Evolutionary conservation across 78 protist species (phyloP).

Genomic region (Speleostelium caveatum): DNA sequence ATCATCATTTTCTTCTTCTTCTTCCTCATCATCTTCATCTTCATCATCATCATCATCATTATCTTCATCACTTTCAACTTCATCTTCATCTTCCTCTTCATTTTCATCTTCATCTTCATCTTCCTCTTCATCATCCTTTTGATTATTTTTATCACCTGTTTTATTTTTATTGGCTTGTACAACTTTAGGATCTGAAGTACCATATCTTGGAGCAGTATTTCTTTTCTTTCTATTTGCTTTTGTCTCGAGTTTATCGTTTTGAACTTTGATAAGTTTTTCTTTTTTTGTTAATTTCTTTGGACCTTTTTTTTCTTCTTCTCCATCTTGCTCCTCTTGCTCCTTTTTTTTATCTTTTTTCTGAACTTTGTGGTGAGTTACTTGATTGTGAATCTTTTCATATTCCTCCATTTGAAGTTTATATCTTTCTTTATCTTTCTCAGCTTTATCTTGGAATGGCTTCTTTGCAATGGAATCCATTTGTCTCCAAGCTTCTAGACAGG

Average conservation of each 20-base stretch:
- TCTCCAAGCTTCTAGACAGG: conserved; percentile 50
- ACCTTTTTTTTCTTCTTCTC: background rate
- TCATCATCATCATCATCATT: conserved; percentile 55
- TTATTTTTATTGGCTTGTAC: no score
- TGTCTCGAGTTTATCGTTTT: background rate
- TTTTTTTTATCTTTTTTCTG: conserved; percentile 64
- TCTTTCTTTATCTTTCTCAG: conserved; percentile 58
- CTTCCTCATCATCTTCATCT: conserved; percentile 30
- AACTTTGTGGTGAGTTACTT: conserved; percentile 36
- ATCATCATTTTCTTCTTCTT: conserved; percentile 7
- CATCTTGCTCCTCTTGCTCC: background rate
- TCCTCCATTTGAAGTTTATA: conserved; percentile 58
- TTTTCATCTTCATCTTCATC: conserved; percentile 2
- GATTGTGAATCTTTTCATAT: conserved; percentile 47
- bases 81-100: conserved; percentile 19
- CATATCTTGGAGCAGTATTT: background rate
- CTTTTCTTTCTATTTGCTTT: background rate
- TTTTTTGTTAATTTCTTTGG: conserved; percentile 20
- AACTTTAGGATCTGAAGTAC: background rate
- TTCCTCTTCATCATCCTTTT: background rate
- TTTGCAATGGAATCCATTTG: conserved; percentile 26
- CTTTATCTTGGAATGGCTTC: conserved; percentile 35
- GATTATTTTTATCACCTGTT: background rate
- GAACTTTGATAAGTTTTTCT: conserved; percentile 13
- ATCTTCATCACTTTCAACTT: background rate